Conservation (phyloP, 441 rosid genomes). For the Codiaeum variegatum region DNA sequence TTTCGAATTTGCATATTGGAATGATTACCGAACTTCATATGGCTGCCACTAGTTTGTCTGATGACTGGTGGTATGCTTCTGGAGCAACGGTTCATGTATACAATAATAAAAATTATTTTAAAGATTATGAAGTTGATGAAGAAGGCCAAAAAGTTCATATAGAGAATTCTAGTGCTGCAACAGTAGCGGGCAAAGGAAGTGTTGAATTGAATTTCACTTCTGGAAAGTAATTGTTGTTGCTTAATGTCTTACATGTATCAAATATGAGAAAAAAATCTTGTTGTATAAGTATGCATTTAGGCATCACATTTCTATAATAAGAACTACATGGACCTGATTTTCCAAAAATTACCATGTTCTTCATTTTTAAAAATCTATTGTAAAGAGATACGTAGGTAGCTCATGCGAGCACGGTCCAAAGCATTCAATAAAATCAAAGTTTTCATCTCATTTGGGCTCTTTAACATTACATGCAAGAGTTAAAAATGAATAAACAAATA, state of each 20-base stretch:
- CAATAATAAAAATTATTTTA: conserved; percentile 6
- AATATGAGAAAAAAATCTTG: neutral
- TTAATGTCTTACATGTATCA: neutral
- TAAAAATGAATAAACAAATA: too few relatives aligned
- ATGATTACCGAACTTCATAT: neutral
- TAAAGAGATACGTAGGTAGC: too few relatives aligned
- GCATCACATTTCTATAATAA: too few relatives aligned
- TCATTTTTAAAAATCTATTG: too few relatives aligned
- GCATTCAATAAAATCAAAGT: too few relatives aligned
- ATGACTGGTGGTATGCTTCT: conserved; percentile 9
- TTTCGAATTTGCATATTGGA: too few relatives aligned
- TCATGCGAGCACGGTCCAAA: too few relatives aligned
- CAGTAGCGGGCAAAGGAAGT: neutral
- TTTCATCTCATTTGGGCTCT: too few relatives aligned
- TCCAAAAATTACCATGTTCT: too few relatives aligned
- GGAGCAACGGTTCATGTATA: neutral
- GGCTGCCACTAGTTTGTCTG: neutral
- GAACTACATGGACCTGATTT: neutral
- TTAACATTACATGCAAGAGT: too few relatives aligned
- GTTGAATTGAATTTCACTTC: neutral
- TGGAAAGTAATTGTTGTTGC: neutral
- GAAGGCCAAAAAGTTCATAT: neutral
- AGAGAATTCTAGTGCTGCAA: neutral
- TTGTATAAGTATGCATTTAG: too few relatives aligned
- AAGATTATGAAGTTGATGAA: neutral